phyloP scores from a whole-genome alignment of 2,329 filamentous ascomycete genomes.

The Purpureocillium takamizusanense region DNA sequence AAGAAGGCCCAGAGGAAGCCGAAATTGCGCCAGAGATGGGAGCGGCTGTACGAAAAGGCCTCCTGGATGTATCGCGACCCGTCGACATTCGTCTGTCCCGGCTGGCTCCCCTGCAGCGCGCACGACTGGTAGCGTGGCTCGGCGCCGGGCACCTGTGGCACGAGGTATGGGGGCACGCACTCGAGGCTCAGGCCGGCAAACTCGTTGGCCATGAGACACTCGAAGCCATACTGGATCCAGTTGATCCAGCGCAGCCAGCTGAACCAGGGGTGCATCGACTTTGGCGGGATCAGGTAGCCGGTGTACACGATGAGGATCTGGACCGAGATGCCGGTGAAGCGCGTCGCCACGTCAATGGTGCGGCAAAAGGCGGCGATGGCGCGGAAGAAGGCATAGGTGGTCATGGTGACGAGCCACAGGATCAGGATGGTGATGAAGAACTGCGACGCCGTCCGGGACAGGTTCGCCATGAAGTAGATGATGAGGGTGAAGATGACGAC shows the following conservation, averaged over 20 bases:
- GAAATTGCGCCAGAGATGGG: conserved; percentile 67
- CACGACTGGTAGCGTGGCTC: conserved; percentile 41
- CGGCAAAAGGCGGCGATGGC: conserved; percentile 49
- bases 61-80: conserved; percentile 47
- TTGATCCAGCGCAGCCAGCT: conserved; percentile 65
- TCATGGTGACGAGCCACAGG: conserved; percentile 47
- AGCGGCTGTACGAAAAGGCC: conserved; percentile 44
- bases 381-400: conserved; percentile 50
- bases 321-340: conserved; percentile 46
- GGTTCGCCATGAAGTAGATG: conserved; percentile 70
- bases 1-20: conserved; percentile 70
- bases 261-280: conserved; percentile 44
- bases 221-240: conserved; percentile 61
- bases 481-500: conserved; percentile 60
- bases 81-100: conserved; percentile 34
- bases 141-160: conserved; percentile 34
- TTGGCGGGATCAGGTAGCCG: conserved; percentile 53
- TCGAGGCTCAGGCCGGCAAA: conserved; percentile 45
- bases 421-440: conserved; percentile 60
- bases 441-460: conserved; percentile 55
- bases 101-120: conserved; percentile 35
- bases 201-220: conserved; percentile 59
- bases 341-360: conserved; percentile 54
- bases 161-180: conserved; percentile 48
- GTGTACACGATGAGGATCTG: conserved; percentile 60